Evolutionary conservation across 345 rosid species (phyloP).

Genomic region (Lagerstroemia speciosa): DNA sequence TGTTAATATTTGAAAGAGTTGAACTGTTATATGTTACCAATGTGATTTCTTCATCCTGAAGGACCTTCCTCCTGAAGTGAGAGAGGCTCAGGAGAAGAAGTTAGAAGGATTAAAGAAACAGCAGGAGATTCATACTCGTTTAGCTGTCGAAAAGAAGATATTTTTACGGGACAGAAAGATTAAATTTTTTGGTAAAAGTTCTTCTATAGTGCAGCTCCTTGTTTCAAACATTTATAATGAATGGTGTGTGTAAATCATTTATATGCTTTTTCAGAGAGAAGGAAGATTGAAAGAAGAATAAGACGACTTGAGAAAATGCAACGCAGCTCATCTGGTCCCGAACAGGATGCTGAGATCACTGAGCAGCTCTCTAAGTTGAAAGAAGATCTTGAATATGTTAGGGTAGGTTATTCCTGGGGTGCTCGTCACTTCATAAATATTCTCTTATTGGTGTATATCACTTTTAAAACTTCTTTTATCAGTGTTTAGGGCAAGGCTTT

Average conservation of each 20-base stretch:
- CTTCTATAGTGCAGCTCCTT: background rate
- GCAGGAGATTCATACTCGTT: conserved; percentile 74
- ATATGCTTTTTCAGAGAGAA: conserved; percentile 49
- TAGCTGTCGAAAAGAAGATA: conserved; percentile 78
- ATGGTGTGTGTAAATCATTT: background rate
- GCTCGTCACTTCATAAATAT: background rate
- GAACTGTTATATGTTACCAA: background rate
- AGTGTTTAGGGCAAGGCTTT: background rate
- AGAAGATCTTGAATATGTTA: conserved; percentile 96
- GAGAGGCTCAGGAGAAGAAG: conserved; percentile 66
- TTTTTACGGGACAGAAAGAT: conserved; percentile 88
- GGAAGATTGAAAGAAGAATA: conserved; percentile 81
- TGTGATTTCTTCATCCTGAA: conserved; percentile 11
- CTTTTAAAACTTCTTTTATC: background rate
- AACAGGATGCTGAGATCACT: conserved; percentile 52
- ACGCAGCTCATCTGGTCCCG: conserved; percentile 61
- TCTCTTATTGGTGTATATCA: background rate
- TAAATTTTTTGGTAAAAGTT: conserved; percentile 69
- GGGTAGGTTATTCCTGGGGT: conserved; percentile 38
- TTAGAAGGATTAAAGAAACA: conserved; percentile 70
- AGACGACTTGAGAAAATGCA: conserved; percentile 91
- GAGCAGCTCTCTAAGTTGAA: conserved; percentile 74
- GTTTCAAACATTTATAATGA: background rate
- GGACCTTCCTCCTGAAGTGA: conserved; percentile 69
- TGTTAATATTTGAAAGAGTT: background rate